These are phyloP conservation scores for Fraxinus quadrangulata DNA, from an alignment of 257 asterid genomes.

Conservation along the genomic window DNA sequence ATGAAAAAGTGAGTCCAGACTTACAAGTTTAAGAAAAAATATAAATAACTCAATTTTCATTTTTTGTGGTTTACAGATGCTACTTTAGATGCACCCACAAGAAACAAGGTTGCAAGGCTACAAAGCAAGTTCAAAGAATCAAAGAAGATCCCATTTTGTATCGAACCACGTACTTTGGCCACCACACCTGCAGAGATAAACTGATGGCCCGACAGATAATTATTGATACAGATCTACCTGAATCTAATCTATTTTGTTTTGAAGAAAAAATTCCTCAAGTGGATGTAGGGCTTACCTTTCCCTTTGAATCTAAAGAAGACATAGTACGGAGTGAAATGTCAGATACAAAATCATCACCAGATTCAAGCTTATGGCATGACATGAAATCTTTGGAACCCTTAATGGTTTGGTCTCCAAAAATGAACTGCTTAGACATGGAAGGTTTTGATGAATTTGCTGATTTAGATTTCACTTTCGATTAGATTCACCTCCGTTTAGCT, in stretches of 20 bases:
- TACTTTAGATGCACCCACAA: conserved; percentile 78
- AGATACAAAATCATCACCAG: conserved; percentile 33
- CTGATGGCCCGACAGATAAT: conserved; percentile 23
- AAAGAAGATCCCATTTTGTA: conserved; percentile 34
- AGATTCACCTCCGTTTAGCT: neutral
- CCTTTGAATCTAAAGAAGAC: conserved; percentile 24
- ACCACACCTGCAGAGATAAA: conserved; percentile 52
- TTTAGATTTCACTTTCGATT: neutral
- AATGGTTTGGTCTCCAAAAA: neutral
- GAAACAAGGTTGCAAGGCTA: conserved; percentile 63
- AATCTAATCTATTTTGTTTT: conserved; percentile 45
- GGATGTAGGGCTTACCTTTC: neutral
- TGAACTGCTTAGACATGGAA: conserved; percentile 2
- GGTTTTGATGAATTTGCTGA: conserved; percentile 17
- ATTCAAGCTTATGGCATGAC: conserved; percentile 43
- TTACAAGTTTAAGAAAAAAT: too few species aligned
- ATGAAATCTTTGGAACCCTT: conserved; percentile 20
- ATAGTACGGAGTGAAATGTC: conserved; percentile 26
- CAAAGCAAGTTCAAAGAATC: conserved; percentile 62
- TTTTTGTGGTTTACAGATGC: conserved; percentile 42
- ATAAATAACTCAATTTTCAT: neutral
- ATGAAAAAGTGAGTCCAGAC: too few species aligned
- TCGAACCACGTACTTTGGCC: conserved; percentile 61
- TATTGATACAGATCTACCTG: conserved; percentile 27
- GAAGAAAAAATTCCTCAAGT: conserved; percentile 17